A percentile compares a stretch with the other conserved stretches of the same genome.
These are phyloP conservation scores for Camellia japonica DNA, from an alignment of 148 eudicot species.

Conservation along the genomic window DNA sequence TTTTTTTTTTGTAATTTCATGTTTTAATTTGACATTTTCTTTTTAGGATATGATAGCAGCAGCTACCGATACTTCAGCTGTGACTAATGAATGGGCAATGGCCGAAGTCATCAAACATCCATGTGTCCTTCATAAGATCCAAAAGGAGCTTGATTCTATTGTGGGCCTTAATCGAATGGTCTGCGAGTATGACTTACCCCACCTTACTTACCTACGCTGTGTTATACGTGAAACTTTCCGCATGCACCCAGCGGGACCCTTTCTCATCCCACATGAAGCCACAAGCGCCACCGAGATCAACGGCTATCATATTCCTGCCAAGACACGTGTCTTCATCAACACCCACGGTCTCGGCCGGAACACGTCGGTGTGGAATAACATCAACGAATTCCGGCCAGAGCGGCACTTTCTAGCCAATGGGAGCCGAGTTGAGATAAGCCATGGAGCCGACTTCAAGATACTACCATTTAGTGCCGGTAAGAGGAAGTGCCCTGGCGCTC, in stretches of 20 bases:
- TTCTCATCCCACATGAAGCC: constrained; percentile 90
- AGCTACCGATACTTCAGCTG: constrained; percentile 94
- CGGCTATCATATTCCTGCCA: constrained; percentile 75
- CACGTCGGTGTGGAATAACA: constrained; percentile 55
- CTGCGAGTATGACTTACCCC: constrained; percentile 60
- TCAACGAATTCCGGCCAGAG: constrained; percentile 71
- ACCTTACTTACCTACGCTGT: constrained; percentile 82
- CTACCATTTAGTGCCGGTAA: constrained; percentile 91
- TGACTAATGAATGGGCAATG: constrained; percentile 99
- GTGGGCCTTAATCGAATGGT: constrained; percentile 79
- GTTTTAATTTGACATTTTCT: not conserved
- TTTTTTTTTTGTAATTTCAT: too few species aligned
- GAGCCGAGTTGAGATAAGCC: constrained; percentile 94
- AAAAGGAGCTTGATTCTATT: constrained; percentile 67
- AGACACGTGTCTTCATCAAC: constrained; percentile 95
- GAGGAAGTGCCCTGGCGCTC: constrained; percentile 95
- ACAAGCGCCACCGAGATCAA: constrained; percentile 65
- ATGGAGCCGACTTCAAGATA: constrained; percentile 89
- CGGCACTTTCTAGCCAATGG: constrained; percentile 59
- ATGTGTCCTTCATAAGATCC: constrained; percentile 62
- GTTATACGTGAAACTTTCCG: constrained; percentile 89
- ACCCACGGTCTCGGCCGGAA: constrained; percentile 88
- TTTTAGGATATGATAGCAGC: constrained; percentile 97
- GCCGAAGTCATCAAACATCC: constrained; percentile 90
- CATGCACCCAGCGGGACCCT: constrained; percentile 96